These are phyloP conservation scores for Cubamyces lactineus DNA, from an alignment of 768 basidiomycete genomes.

Conservation along the genomic window DNA sequence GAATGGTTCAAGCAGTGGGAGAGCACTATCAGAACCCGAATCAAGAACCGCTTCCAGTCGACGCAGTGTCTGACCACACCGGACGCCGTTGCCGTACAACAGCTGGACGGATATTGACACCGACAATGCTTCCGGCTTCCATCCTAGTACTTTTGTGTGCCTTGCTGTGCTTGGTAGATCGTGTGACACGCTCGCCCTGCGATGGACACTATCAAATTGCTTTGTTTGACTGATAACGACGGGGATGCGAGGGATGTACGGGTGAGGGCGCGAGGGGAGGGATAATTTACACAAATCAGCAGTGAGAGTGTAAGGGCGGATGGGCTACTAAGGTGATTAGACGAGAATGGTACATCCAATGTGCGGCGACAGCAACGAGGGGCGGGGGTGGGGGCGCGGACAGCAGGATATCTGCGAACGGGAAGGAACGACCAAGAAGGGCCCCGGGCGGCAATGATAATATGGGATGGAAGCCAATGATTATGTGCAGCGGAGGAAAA, in stretches of 20 bases:
- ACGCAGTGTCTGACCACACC: too few species aligned
- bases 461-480: not conserved
- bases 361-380: not conserved
- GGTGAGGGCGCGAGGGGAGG: not conserved
- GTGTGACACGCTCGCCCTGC: too few species aligned
- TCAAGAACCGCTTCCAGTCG: too few species aligned
- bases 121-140: not conserved
- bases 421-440: not conserved
- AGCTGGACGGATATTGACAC: too few species aligned
- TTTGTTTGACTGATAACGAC: not conserved
- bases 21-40: constrained; percentile 49
- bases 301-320: not conserved
- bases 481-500: not conserved
- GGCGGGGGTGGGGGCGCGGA: not conserved
- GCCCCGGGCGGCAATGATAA: not conserved
- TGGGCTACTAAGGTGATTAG: constrained; percentile 12
- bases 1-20: constrained; percentile 85
- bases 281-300: constrained; percentile 25
- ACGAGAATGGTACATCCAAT: constrained; percentile 8
- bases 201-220: not conserved
- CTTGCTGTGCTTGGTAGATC: too few species aligned
- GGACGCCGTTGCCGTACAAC: too few species aligned
- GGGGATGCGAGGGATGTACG: not conserved
- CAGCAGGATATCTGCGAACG: not conserved
- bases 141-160: too few species aligned